phyloP scores from a whole-genome alignment of 1,284 basidiomycete species.

The Ceratobasidium sp. region DNA sequence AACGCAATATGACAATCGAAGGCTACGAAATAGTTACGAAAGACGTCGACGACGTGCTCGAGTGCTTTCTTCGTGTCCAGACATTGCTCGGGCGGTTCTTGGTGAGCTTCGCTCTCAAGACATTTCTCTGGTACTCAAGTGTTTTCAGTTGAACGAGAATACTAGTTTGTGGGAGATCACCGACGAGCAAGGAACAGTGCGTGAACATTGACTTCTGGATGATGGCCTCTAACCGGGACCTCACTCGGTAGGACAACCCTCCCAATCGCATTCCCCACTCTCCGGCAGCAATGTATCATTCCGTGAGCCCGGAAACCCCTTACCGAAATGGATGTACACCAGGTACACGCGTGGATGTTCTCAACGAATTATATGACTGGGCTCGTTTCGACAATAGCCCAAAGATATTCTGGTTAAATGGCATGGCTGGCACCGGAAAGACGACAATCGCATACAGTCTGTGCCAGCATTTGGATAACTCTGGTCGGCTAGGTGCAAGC shows the following conservation, averaged over 20 bases:
- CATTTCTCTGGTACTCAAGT: not conserved
- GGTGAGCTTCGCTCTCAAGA: not conserved
- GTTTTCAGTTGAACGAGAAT: not conserved
- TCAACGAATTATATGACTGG: not conserved
- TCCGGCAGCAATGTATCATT: not conserved
- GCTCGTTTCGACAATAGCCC: not conserved
- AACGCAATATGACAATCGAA: not conserved
- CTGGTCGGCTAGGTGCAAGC: constrained; percentile 52
- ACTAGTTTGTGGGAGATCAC: not conserved
- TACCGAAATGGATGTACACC: not conserved
- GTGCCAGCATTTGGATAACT: constrained; percentile 37
- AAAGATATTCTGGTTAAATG: constrained; percentile 11
- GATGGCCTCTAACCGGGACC: not conserved
- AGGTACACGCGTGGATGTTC: not conserved
- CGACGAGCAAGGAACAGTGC: not conserved
- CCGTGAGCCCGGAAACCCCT: not conserved
- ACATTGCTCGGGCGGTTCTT: not conserved
- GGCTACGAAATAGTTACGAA: not conserved
- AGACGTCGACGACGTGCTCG: not conserved
- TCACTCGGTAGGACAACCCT: not conserved
- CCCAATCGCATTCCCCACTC: not conserved
- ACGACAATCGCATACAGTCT: constrained; percentile 52
- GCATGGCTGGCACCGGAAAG: constrained; percentile 50
- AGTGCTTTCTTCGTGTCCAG: not conserved
- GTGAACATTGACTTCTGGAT: not conserved